A percentile compares a stretch with the other conserved stretches of the same genome.
Evolutionary conservation across 805 yeast genomes (phyloP).

Genomic region (Starmerella geochares): DNA sequence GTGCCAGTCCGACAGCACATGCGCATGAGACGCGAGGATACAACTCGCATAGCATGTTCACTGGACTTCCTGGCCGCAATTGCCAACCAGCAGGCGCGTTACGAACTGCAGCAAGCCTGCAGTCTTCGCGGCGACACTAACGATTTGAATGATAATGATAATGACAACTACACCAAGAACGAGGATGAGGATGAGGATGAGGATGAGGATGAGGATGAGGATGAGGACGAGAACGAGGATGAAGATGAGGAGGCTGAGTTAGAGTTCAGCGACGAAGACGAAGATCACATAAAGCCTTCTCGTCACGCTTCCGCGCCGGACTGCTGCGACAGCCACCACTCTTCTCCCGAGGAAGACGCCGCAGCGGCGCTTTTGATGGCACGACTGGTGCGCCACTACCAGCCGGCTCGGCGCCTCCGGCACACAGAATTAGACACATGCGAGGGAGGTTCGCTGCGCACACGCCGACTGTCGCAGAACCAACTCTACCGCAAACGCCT

Average conservation of each 20-base stretch:
- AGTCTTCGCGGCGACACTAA: too few relatives aligned
- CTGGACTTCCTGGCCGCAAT: slow-evolving; percentile 10
- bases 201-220: background rate
- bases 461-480: slow-evolving; percentile 13
- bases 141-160: background rate
- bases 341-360: slow-evolving; percentile 5
- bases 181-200: background rate
- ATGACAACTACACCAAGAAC: background rate
- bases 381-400: background rate
- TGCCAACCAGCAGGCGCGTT: slow-evolving; percentile 5
- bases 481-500: slow-evolving; percentile 11
- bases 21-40: background rate
- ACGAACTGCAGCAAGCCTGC: too few relatives aligned
- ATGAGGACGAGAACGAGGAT: background rate
- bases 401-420: background rate
- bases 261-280: background rate
- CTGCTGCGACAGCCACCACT: background rate
- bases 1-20: background rate
- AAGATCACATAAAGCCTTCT: background rate
- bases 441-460: slow-evolving; percentile 2
- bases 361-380: slow-evolving; percentile 7
- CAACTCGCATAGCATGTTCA: slow-evolving; percentile 7
- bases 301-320: background rate
- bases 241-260: background rate
- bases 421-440: background rate